Evolutionary conservation across 495 filamentous ascomycete species (phyloP).

Genomic region (Hyaloscypha bicolor): DNA sequence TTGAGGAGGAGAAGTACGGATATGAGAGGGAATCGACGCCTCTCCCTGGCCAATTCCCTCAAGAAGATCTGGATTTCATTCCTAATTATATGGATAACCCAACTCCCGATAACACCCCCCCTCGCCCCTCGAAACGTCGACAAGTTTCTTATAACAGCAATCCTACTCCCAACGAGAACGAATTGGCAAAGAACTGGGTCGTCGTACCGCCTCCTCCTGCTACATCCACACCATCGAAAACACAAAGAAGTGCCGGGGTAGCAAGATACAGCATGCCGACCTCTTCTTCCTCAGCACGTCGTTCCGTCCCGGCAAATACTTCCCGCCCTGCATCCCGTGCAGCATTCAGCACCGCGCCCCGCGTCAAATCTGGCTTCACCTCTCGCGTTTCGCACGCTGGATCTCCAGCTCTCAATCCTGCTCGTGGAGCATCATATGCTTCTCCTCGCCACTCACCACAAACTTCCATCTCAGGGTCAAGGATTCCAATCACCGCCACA

Average conservation of each 20-base stretch:
- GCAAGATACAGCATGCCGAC: slow-evolving; percentile 29
- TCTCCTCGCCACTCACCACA: slow-evolving; percentile 42
- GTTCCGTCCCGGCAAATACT: slow-evolving; percentile 3
- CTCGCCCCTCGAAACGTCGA: slow-evolving; percentile 52
- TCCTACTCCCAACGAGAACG: slow-evolving; percentile 44
- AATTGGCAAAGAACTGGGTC: slow-evolving; percentile 71
- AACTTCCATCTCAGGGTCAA: slow-evolving; percentile 27
- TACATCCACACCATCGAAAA: slow-evolving; percentile 17
- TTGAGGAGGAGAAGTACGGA: slow-evolving; percentile 10
- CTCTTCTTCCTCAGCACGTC: slow-evolving; percentile 19
- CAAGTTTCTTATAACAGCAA: slow-evolving; percentile 45
- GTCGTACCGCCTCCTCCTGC: slow-evolving; percentile 53
- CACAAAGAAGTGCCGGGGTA: slow-evolving; percentile 13
- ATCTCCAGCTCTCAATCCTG: slow-evolving; percentile 41
- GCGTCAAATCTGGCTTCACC: slow-evolving; percentile 35
- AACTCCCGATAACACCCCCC: slow-evolving; percentile 47
- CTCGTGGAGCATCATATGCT: slow-evolving; percentile 56
- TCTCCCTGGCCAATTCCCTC: slow-evolving; percentile 50
- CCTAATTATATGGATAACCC: slow-evolving; percentile 38
- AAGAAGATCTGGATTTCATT: slow-evolving; percentile 38
- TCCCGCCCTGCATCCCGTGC: slow-evolving; percentile 30
- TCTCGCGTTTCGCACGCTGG: slow-evolving; percentile 51
- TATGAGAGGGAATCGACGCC: slow-evolving; percentile 20
- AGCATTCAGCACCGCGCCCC: slow-evolving; percentile 34
- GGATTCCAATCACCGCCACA: slow-evolving; percentile 27